Evolutionary conservation across 2,329 filamentous ascomycete species (phyloP).

Genomic region (Exophiala viscosa): DNA sequence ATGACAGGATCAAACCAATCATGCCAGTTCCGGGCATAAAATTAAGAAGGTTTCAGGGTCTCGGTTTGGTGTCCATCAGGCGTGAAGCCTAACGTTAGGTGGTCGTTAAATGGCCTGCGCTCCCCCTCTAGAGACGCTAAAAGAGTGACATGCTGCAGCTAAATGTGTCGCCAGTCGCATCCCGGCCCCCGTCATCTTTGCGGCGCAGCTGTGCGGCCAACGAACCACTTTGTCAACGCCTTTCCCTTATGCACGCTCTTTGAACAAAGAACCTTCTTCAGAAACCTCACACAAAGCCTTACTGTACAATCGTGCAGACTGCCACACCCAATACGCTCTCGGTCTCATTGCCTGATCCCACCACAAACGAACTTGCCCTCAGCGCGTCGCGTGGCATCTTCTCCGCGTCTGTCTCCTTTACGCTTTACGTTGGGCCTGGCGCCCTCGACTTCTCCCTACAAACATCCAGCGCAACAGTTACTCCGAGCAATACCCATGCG

Average conservation of each 20-base stretch:
- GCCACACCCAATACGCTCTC: background rate
- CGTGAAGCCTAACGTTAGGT: too few relatives aligned
- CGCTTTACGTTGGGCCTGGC: background rate
- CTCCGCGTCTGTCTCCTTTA: background rate
- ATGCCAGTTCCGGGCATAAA: too few relatives aligned
- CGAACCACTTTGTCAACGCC: slow-evolving; percentile 1
- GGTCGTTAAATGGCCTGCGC: too few relatives aligned
- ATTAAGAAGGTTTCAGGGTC: too few relatives aligned
- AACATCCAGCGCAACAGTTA: background rate
- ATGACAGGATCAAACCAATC: too few relatives aligned
- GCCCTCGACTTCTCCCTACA: background rate
- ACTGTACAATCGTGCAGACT: background rate
- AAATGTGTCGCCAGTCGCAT: background rate
- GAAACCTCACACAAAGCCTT: background rate
- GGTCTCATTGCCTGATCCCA: background rate
- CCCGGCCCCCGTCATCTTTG: slow-evolving; percentile 7
- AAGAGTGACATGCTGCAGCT: background rate
- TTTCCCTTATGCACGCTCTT: background rate
- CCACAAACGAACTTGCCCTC: background rate
- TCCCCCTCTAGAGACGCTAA: background rate
- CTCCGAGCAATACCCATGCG: background rate
- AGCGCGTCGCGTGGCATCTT: background rate
- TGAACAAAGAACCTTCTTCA: background rate
- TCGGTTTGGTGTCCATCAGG: too few relatives aligned
- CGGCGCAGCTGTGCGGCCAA: slow-evolving; percentile 8